Evolutionary conservation across 768 basidiomycete genomes (phyloP).

Genomic region (Russula compacta): DNA sequence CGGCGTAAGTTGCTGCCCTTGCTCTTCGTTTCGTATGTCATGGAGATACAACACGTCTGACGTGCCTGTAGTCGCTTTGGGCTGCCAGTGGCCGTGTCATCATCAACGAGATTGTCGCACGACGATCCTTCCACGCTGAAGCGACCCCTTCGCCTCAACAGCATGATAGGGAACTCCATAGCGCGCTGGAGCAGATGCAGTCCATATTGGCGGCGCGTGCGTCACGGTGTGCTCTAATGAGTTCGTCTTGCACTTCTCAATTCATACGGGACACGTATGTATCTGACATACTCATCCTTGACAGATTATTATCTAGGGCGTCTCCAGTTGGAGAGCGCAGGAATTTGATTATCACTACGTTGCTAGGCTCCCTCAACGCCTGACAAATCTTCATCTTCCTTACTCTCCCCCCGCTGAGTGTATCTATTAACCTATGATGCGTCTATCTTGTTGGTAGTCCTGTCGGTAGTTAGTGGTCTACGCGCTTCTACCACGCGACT

Average conservation of each 20-base stretch:
- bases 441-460: background rate
- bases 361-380: background rate
- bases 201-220: conserved; percentile 8
- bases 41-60: too few species aligned
- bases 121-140: conserved; percentile 13
- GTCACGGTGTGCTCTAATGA: conserved; percentile 7
- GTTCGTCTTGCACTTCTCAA: background rate
- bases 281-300: background rate
- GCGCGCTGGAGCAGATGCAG: conserved; percentile 16
- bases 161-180: conserved; percentile 10
- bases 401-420: background rate
- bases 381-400: background rate
- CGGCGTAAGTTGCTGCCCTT: conserved; percentile 5
- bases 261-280: background rate
- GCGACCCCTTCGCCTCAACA: background rate
- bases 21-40: background rate
- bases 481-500: background rate
- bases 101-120: conserved; percentile 15
- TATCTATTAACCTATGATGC: background rate
- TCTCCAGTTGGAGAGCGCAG: conserved; percentile 16
- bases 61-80: conserved; percentile 9
- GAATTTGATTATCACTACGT: conserved; percentile 4
- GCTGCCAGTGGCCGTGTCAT: conserved; percentile 16
- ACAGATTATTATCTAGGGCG: conserved; percentile 14
- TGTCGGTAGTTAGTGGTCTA: too few species aligned